phyloP scores from a whole-genome alignment of 1,284 basidiomycete species.

The Takashimella koratensis region DNA sequence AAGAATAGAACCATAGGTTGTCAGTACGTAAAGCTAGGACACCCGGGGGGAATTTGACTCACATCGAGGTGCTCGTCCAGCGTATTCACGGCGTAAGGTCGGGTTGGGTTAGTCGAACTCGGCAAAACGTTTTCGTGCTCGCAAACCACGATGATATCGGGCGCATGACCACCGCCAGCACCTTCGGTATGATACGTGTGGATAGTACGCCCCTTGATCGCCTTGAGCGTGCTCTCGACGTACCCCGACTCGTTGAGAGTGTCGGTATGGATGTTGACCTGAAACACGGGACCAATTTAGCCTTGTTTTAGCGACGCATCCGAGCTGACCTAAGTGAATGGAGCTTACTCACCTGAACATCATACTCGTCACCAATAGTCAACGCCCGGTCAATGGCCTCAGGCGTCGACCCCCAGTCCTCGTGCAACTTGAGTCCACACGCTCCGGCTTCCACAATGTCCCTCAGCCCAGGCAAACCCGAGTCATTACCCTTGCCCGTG shows the following conservation, averaged over 20 bases:
- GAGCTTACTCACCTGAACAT: slow-evolving; percentile 86
- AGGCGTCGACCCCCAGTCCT: slow-evolving; percentile 97
- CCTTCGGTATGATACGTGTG: slow-evolving; percentile 98
- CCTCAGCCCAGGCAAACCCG: slow-evolving; percentile 63
- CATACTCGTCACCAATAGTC: slow-evolving; percentile 82
- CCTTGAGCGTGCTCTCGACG: slow-evolving; percentile 72
- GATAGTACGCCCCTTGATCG: slow-evolving; percentile 87
- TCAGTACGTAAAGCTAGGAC: too few species aligned
- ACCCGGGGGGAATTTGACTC: slow-evolving; percentile 37
- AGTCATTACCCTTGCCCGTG: slow-evolving; percentile 93
- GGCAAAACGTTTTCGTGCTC: slow-evolving; percentile 89
- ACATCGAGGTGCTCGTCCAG: slow-evolving; percentile 97
- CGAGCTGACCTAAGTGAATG: too few species aligned
- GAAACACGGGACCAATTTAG: too few species aligned
- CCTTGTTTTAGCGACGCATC: too few species aligned
- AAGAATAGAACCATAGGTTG: background rate
- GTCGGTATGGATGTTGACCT: slow-evolving; percentile 96
- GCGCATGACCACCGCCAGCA: slow-evolving; percentile 93
- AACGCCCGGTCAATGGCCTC: slow-evolving; percentile 75
- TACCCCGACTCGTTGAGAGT: slow-evolving; percentile 87
- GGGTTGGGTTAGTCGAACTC: slow-evolving; percentile 94
- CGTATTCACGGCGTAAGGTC: slow-evolving; percentile 88
- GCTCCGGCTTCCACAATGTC: slow-evolving; percentile 87
- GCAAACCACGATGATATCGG: slow-evolving; percentile 95
- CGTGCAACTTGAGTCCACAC: slow-evolving; percentile 89